These are phyloP conservation scores for Ascochyta clinopodiicola DNA, from an alignment of 2,329 filamentous ascomycete species.

Conservation along the genomic window DNA sequence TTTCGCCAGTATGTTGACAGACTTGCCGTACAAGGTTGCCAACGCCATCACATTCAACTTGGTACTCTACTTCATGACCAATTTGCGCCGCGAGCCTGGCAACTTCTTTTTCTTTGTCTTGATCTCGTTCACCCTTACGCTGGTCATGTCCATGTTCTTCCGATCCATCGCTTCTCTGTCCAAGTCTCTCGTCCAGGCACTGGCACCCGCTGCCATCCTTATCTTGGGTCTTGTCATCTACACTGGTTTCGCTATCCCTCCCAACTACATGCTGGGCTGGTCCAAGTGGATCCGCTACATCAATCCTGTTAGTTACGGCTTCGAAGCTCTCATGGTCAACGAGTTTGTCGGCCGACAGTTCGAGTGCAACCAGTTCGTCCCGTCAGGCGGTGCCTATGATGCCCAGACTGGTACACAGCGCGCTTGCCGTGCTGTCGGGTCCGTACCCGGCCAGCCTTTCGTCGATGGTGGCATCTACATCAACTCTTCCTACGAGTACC, in stretches of 20 bases:
- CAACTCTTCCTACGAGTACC: conserved; percentile 42
- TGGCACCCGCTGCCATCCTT: conserved; percentile 63
- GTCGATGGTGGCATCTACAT: conserved; percentile 52
- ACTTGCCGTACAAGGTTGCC: conserved; percentile 81
- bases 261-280: conserved; percentile 75
- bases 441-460: conserved; percentile 45
- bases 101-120: conserved; percentile 87
- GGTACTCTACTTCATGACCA: conserved; percentile 85
- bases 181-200: conserved; percentile 66
- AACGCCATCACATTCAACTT: conserved; percentile 81
- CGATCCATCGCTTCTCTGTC: conserved; percentile 79
- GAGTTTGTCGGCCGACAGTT: conserved; percentile 76
- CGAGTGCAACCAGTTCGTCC: conserved; percentile 54
- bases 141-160: conserved; percentile 88
- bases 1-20: conserved; percentile 83
- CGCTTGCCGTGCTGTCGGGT: conserved; percentile 53
- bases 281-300: conserved; percentile 84
- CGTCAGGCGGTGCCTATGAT: conserved; percentile 50
- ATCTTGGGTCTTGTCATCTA: conserved; percentile 71
- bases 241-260: conserved; percentile 69
- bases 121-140: conserved; percentile 73
- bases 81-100: conserved; percentile 74
- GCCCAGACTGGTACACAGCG: conserved; percentile 31
- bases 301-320: conserved; percentile 79
- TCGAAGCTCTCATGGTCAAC: conserved; percentile 82